Evolutionary conservation across 805 yeast species (phyloP), one percentile per base, ranked within the genome.

Genomic region (Lachancea sp.): DNA sequence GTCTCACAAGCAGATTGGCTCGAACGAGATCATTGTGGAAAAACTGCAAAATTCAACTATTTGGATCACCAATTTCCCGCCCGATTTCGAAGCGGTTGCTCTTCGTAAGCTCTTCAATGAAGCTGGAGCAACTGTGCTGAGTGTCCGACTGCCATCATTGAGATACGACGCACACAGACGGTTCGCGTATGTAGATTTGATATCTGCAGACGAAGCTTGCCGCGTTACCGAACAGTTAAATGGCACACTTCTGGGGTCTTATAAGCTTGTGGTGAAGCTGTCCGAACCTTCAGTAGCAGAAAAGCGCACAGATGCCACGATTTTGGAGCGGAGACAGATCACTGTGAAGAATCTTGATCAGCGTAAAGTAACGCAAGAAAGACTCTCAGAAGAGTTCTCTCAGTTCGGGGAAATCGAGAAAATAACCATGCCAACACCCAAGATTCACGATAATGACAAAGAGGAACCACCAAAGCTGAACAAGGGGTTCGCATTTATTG

Each of bases 51-150:
- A 73, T 12, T 67, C 76, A 31, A 82, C 88, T 0, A 47, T 86
- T 1, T 87, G 87, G 82, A 79, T 81, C 2, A 76, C 90, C 0
- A 86, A 86, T 55, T 85, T 75, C 54, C 89, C 95, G 0, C 82
- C 86, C 2, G 55, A 65, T 1, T 74, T 59, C 47, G 68, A 71
- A 0, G 66, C 67, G 19, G 61, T 59, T 0, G 65, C 70, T 3
- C 41, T 87, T 0, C 52, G 55, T 13, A 49, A 55, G 0, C 17
- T 75, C 10, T 80, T 85, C 55, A 45, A 57, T 0, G 37, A 60
- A 2, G 56, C 54, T 34, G 79, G 81, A 9, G 41, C 52, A 2
- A 49, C 63, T 2, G 57, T 79, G 2, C 49, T 76, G 1, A 73
- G 76, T 41, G 64, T 82, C 0, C 65, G 95, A 41, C 67, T 85